A percentile compares a stretch with the other conserved stretches of the same genome.
phyloP scores from a whole-genome alignment of 108 stramenopile genomes.

The Nitzschia sp. region DNA sequence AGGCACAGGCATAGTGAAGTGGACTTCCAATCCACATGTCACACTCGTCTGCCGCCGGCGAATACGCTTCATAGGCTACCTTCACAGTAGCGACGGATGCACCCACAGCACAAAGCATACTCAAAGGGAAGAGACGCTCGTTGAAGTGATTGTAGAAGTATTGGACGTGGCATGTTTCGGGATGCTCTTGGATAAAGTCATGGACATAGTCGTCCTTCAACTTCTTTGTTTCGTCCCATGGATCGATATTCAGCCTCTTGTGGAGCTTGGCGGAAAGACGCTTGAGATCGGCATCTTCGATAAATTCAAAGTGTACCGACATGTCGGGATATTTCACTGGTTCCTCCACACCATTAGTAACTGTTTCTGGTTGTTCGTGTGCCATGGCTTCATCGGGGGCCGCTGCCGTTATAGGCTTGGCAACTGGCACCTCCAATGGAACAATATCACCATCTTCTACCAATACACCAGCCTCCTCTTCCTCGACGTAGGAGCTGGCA shows the following conservation, averaged over 20 bases:
- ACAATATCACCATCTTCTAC: neutral
- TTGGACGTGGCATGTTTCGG: neutral
- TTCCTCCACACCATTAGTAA: neutral
- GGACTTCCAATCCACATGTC: constrained; percentile 28
- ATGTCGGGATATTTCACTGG: constrained; percentile 1
- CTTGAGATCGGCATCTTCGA: constrained; percentile 6
- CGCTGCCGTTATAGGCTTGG: neutral
- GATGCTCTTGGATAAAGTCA: constrained; percentile 4
- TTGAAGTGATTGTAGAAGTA: constrained; percentile 13
- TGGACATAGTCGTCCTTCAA: constrained; percentile 6
- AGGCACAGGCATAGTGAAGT: constrained; percentile 38
- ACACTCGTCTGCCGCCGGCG: constrained; percentile 12
- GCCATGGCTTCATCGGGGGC: neutral
- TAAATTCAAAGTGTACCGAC: constrained; percentile 2
- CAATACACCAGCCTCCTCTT: no score
- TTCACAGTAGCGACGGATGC: constrained; percentile 15
- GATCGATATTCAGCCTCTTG: constrained; percentile 15
- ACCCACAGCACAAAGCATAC: constrained; percentile 27
- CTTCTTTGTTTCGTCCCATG: constrained; percentile 16
- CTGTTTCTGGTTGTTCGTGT: neutral
- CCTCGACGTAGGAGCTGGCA: no score
- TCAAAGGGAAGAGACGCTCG: constrained; percentile 18
- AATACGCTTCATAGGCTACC: constrained; percentile 14
- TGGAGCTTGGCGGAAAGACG: constrained; percentile 4
- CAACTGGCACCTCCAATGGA: neutral